Percentiles rank a stretch among this genome's conserved stretches.
Conservation (phyloP, 306 rosid genomes). For the Abrus pulchellus region DNA sequence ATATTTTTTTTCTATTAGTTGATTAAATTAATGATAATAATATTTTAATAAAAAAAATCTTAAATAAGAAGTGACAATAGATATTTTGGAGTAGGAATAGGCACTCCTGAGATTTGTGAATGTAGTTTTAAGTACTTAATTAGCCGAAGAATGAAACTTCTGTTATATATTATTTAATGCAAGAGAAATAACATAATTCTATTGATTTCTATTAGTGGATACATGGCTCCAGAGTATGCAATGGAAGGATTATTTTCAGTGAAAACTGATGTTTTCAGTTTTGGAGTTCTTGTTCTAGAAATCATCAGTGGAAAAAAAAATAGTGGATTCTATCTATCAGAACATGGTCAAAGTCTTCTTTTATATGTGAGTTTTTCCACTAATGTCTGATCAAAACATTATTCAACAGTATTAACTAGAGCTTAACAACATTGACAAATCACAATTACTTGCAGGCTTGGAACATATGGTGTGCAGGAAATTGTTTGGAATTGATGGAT, state of each 20-base stretch:
- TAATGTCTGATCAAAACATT: neutral
- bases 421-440: neutral
- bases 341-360: slow-evolving; percentile 29
- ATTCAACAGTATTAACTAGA: neutral
- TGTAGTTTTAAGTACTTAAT: neutral
- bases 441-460: slow-evolving; percentile 45
- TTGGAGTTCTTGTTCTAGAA: slow-evolving; percentile 45
- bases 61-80: too few relatives aligned
- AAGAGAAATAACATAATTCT: neutral
- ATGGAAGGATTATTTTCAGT: slow-evolving; percentile 39
- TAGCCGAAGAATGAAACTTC: neutral
- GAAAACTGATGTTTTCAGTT: slow-evolving; percentile 46
- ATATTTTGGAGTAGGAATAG: too few relatives aligned
- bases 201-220: slow-evolving; percentile 43
- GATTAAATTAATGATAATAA: too few relatives aligned
- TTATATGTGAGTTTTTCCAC: neutral
- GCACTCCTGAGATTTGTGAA: neutral
- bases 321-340: slow-evolving; percentile 9
- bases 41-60: too few relatives aligned
- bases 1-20: too few relatives aligned
- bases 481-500: slow-evolving; percentile 45
- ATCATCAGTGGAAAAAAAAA: slow-evolving; percentile 43
- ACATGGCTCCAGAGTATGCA: slow-evolving; percentile 54
- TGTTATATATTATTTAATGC: neutral
- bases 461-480: slow-evolving; percentile 54